Conservation (phyloP, 2,329 filamentous ascomycete genomes). For the Coniochaeta pulveracea region DNA sequence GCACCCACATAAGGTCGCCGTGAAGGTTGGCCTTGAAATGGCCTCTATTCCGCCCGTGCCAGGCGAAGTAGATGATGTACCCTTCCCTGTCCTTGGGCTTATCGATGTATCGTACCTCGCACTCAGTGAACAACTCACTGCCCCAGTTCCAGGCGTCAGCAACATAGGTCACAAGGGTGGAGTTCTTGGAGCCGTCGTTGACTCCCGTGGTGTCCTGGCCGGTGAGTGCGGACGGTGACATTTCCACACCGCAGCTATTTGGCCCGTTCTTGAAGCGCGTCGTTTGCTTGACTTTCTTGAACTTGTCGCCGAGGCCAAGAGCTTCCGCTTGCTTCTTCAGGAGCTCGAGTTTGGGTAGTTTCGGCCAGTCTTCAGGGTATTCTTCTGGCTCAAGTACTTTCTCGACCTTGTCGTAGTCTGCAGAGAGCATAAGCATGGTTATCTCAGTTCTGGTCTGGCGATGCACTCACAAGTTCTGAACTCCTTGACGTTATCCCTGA, state of each 20-base stretch:
- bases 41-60: slow-evolving; percentile 47
- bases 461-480: slow-evolving; percentile 37
- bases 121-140: slow-evolving; percentile 59
- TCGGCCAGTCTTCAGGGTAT: slow-evolving; percentile 47
- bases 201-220: slow-evolving; percentile 53
- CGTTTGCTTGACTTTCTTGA: slow-evolving; percentile 46
- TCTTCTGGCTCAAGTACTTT: slow-evolving; percentile 44
- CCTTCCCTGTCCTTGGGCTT: slow-evolving; percentile 37
- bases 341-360: slow-evolving; percentile 44
- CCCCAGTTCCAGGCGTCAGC: slow-evolving; percentile 64
- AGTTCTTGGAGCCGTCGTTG: slow-evolving; percentile 59
- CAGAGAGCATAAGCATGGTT: not conserved
- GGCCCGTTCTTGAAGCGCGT: slow-evolving; percentile 50
- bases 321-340: slow-evolving; percentile 44
- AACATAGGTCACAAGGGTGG: slow-evolving; percentile 54
- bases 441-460: too few species aligned
- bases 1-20: slow-evolving; percentile 54
- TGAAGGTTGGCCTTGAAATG: slow-evolving; percentile 42
- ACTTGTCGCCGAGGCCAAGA: slow-evolving; percentile 39
- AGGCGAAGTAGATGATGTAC: slow-evolving; percentile 54
- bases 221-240: slow-evolving; percentile 46
- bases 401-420: slow-evolving; percentile 46
- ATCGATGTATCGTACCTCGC: slow-evolving; percentile 52
- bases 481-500: slow-evolving; percentile 28
- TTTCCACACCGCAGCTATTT: slow-evolving; percentile 53